These are phyloP conservation scores for Emmonsia crescens DNA, from an alignment of 2,329 filamentous ascomycete genomes.

Conservation along the genomic window DNA sequence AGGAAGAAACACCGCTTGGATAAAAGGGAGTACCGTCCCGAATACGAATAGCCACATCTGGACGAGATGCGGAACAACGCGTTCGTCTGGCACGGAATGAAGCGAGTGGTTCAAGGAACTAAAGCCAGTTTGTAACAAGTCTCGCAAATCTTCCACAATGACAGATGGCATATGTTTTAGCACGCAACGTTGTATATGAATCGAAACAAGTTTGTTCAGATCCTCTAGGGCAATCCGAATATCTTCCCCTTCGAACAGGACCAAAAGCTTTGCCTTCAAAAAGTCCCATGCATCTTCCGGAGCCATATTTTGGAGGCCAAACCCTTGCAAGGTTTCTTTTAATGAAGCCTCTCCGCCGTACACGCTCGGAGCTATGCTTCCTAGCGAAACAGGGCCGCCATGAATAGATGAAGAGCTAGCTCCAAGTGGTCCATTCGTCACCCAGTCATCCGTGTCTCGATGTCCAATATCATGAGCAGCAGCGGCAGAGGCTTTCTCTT, in stretches of 20 bases:
- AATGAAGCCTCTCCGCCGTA: conserved; percentile 26
- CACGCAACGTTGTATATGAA: conserved; percentile 53
- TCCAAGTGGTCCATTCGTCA: conserved; percentile 17
- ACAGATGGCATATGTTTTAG: conserved; percentile 48
- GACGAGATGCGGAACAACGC: conserved; percentile 79
- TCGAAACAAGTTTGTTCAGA: conserved; percentile 51
- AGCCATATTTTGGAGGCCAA: conserved; percentile 59
- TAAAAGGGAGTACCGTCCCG: conserved; percentile 78
- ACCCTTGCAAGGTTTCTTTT: conserved; percentile 36
- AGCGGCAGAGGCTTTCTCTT: conserved; percentile 43
- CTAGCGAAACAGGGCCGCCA: conserved; percentile 28
- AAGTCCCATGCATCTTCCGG: conserved; percentile 57
- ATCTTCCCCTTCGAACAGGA: conserved; percentile 55
- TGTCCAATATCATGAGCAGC: conserved; percentile 10
- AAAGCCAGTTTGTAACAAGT: conserved; percentile 62
- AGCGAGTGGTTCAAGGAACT: conserved; percentile 74
- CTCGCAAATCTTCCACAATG: conserved; percentile 52
- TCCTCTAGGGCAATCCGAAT: conserved; percentile 55
- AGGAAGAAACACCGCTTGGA: conserved; percentile 89
- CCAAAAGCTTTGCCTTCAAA: conserved; percentile 51
- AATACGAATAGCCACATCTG: conserved; percentile 94
- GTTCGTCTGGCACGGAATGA: conserved; percentile 67
- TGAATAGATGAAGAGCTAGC: conserved; percentile 21
- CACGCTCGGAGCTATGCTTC: conserved; percentile 19
- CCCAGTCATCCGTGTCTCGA: conserved; percentile 27